phyloP scores from a whole-genome alignment of 768 basidiomycete species.

The Cystofilobasidium capitatum region DNA sequence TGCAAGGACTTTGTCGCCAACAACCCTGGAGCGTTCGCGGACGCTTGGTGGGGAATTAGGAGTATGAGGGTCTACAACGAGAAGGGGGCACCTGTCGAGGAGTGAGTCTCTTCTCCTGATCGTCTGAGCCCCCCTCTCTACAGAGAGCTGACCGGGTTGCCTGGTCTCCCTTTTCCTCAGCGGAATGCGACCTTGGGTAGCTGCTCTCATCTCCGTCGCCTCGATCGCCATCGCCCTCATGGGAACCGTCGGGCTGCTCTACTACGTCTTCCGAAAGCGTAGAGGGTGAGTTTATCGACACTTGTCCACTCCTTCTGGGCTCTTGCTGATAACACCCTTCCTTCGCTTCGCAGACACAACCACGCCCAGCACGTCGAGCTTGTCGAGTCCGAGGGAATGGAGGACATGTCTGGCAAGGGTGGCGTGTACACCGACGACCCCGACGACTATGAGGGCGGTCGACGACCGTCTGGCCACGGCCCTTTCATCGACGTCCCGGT shows the following conservation, averaged over 20 bases:
- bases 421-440: not conserved
- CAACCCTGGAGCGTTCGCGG: constrained; percentile 50
- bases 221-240: not conserved
- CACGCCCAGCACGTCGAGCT: constrained; percentile 6
- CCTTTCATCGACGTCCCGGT: not conserved
- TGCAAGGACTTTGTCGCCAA: constrained; percentile 52
- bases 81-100: not conserved
- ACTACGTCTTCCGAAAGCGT: not conserved
- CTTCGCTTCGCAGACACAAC: not conserved
- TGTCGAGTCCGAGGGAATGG: not conserved
- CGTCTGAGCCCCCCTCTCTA: not conserved
- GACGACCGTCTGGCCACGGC: not conserved
- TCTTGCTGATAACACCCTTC: not conserved
- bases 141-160: not conserved
- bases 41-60: constrained; percentile 65
- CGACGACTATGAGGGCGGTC: not conserved
- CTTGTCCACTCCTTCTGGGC: not conserved
- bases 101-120: not conserved
- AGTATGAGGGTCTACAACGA: constrained; percentile 51
- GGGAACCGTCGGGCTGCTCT: not conserved
- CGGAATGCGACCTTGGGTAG: constrained; percentile 11
- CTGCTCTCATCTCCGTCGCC: constrained; percentile 13
- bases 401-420: not conserved
- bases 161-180: not conserved
- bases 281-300: not conserved